phyloP scores from a whole-genome alignment of 2,329 filamentous ascomycete genomes.

The Emmonsia crescens region DNA sequence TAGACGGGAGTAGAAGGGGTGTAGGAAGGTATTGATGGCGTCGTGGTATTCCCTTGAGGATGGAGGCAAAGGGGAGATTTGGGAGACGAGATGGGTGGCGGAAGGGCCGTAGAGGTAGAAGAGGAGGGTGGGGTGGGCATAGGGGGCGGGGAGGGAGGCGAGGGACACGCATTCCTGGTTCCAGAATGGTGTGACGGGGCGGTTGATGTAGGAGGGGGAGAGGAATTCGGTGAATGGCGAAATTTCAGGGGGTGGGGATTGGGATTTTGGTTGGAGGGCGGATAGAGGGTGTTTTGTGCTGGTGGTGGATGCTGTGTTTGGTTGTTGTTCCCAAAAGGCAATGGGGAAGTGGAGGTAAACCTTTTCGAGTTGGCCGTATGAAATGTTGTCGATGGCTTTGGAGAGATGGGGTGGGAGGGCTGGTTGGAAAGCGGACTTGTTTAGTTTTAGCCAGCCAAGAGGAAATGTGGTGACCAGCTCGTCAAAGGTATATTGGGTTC shows the following conservation, averaged over 20 bases:
- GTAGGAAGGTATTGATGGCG: conserved; percentile 56
- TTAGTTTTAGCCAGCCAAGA: conserved; percentile 44
- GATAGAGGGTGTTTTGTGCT: conserved; percentile 20
- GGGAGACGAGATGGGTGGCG: conserved; percentile 29
- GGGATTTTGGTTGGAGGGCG: conserved; percentile 7
- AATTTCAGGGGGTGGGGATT: conserved; percentile 5
- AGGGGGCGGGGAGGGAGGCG: conserved; percentile 48
- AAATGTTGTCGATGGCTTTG: conserved; percentile 38
- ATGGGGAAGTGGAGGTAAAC: conserved; percentile 57
- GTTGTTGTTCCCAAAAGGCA: conserved; percentile 55
- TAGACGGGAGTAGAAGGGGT: conserved; percentile 66
- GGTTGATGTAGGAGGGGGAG: conserved; percentile 52
- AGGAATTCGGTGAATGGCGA: conserved; percentile 69
- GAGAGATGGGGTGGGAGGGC: conserved; percentile 32
- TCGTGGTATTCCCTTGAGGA: conserved; percentile 40
- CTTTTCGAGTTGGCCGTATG: conserved; percentile 38
- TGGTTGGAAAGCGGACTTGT: conserved; percentile 36
- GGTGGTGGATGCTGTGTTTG: conserved; percentile 9
- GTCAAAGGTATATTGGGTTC: conserved; percentile 34
- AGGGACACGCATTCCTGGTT: conserved; percentile 69
- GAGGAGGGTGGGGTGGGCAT: conserved; percentile 67
- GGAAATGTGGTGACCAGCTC: conserved; percentile 44
- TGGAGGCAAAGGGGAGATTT: conserved; percentile 20
- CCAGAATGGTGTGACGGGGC: conserved; percentile 55
- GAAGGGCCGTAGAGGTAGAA: conserved; percentile 52